Evolutionary conservation across 768 basidiomycete species (phyloP).

Genomic region (Suillus ampliporus): DNA sequence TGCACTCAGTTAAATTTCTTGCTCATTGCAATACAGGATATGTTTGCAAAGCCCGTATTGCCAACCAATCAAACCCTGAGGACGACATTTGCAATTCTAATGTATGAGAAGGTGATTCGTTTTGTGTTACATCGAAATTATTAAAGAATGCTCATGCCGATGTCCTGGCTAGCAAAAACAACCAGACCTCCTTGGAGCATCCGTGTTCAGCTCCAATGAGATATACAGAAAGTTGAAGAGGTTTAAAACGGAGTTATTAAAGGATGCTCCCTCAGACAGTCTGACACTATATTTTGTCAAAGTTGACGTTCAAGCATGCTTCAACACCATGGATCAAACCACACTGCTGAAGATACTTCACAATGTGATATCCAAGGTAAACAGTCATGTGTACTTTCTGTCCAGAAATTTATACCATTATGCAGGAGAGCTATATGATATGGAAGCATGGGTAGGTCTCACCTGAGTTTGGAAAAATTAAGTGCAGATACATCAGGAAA

Average conservation of each 20-base stretch:
- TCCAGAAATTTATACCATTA: slow-evolving; percentile 6
- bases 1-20: background rate
- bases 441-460: slow-evolving; percentile 74
- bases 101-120: slow-evolving; percentile 76
- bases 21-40: slow-evolving; percentile 31
- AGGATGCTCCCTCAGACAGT: slow-evolving; percentile 53
- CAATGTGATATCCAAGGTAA: slow-evolving; percentile 74
- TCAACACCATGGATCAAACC: slow-evolving; percentile 93
- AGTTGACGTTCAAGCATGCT: slow-evolving; percentile 94
- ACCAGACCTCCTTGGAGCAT: slow-evolving; percentile 72
- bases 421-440: slow-evolving; percentile 73
- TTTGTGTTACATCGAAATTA: background rate
- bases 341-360: slow-evolving; percentile 81
- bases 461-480: slow-evolving; percentile 59
- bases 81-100: slow-evolving; percentile 85
- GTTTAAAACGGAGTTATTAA: slow-evolving; percentile 63
- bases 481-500: slow-evolving; percentile 59
- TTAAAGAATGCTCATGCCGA: background rate
- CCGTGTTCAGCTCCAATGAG: slow-evolving; percentile 84
- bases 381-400: background rate
- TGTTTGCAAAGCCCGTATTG: slow-evolving; percentile 38
- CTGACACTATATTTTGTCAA: slow-evolving; percentile 95
- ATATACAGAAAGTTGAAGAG: slow-evolving; percentile 76
- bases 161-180: slow-evolving; percentile 56
- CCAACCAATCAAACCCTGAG: slow-evolving; percentile 92